These are phyloP conservation scores for Taxillus chinensis DNA, from an alignment of 164 flowering plant genomes.

Conservation along the genomic window DNA sequence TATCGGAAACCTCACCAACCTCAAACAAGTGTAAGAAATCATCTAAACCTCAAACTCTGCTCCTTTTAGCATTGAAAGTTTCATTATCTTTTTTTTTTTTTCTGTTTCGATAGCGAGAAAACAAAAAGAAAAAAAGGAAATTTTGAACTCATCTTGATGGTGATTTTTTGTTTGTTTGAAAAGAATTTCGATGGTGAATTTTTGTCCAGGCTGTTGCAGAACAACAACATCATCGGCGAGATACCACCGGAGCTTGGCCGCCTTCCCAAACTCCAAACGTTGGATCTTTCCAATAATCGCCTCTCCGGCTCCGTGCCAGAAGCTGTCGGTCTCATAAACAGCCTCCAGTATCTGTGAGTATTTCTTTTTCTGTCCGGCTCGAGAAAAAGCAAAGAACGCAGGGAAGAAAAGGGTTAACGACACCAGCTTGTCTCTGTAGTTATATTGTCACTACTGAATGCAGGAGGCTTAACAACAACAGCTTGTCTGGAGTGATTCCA, in stretches of 20 bases:
- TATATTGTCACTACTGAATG: not conserved
- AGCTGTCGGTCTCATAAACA: constrained; percentile 47
- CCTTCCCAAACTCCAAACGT: constrained; percentile 61
- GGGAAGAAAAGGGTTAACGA: no score
- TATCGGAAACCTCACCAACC: constrained; percentile 79
- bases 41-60: no score
- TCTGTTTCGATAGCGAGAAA: no score
- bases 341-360: constrained; percentile 76
- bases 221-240: constrained; percentile 74
- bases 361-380: constrained; percentile 9
- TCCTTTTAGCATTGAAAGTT: no score
- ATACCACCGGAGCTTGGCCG: constrained; percentile 67
- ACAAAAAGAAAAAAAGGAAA: no score
- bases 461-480: constrained; percentile 92
- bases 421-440: not conserved
- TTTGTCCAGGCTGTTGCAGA: constrained; percentile 61
- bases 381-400: not conserved
- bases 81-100: no score
- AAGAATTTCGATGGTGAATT: constrained; percentile 2
- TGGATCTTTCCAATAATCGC: constrained; percentile 81
- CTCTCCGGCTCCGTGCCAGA: constrained; percentile 52
- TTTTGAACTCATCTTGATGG: no score
- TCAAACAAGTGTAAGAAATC: constrained; percentile 69
- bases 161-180: no score
- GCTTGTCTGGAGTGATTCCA: constrained; percentile 75